Conservation (phyloP, 1,284 basidiomycete species). For the Pisolithus thermaeus region DNA sequence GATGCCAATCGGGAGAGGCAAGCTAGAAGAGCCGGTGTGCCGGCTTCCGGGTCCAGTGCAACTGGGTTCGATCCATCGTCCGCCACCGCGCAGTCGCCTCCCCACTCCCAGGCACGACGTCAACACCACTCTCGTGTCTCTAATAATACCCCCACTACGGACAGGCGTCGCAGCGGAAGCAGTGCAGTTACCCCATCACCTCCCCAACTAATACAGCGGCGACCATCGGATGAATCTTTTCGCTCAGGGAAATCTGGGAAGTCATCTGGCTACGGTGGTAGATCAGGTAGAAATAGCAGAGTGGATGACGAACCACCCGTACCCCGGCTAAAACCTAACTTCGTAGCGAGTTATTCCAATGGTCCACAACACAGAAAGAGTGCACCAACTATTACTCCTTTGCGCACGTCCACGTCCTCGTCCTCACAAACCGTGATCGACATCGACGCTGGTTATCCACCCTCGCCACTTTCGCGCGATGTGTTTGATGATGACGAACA, state of each 20-base stretch:
- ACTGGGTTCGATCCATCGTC: not conserved
- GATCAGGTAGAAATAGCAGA: constrained; percentile 24
- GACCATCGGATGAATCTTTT: constrained; percentile 36
- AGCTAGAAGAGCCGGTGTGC: not conserved
- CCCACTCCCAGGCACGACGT: constrained; percentile 13
- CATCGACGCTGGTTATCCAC: constrained; percentile 18
- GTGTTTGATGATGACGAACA: constrained; percentile 28
- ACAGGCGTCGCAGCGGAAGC: constrained; percentile 26
- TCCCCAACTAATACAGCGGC: constrained; percentile 15
- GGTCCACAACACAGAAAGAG: constrained; percentile 38
- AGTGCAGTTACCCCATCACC: constrained; percentile 8
- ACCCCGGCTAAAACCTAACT: constrained; percentile 26
- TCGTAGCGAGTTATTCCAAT: constrained; percentile 10
- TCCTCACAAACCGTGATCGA: constrained; percentile 33
- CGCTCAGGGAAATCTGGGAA: constrained; percentile 36
- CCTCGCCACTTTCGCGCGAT: constrained; percentile 17
- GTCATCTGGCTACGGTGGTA: constrained; percentile 21
- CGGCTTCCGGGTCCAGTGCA: not conserved
- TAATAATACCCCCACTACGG: constrained; percentile 12
- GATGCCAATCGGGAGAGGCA: constrained; percentile 15
- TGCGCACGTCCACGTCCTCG: constrained; percentile 27
- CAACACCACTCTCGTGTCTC: constrained; percentile 18
- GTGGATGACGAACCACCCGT: constrained; percentile 27
- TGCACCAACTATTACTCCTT: constrained; percentile 32
- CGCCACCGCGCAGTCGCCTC: constrained; percentile 4